Evolutionary conservation across 345 rosid species (phyloP), one percentile per base, ranked within the genome.

Genomic region (Arabidopsis suecica): DNA sequence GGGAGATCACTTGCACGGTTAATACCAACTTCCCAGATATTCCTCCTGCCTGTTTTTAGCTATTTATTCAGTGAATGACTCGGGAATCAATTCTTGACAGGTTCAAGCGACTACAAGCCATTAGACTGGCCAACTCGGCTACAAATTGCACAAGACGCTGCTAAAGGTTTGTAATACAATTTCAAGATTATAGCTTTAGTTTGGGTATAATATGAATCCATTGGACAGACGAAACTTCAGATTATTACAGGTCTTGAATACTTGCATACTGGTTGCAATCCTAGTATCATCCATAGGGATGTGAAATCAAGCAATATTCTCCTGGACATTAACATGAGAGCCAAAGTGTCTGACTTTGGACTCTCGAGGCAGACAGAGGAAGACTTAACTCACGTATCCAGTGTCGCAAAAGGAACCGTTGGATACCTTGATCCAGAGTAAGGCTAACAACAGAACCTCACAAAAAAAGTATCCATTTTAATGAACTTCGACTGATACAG

Each of bases 361-460:
- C 99, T 96, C 74, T 96, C 99, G 7, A 89, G 89, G 66, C 98
- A 92, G 81, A 85, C 98, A 69, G 98, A 91, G 16, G 98, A 93
- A 53, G 99, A 93, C 76, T 77, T 93, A 60, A 89, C 99, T 49
- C 97, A 93, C 36, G 78, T 93, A 49, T 93, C 99, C 16, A 96
- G 99, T 45, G 90, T 84, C n/a, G 98, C 96, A 2, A 83, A 91
- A 75, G 99, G 98, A 44, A 91, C 98, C 0, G 91, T 93, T 0
- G 99, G 99, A 74, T 93, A 96, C 83, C 88, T 93, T 20, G 98
- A 96, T 77, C 99, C 99, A 49, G 91, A 89, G 99, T 95, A 90
- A 85, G 87, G 40, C 76, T 61, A 72, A 53, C 2, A 36, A 41
- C 57, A 54, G 10, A 69, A 22, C 5, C 55, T 45, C 7, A 2